phyloP scores from a whole-genome alignment of 106 monocot genomes.

The Platanthera guangdongensis region DNA sequence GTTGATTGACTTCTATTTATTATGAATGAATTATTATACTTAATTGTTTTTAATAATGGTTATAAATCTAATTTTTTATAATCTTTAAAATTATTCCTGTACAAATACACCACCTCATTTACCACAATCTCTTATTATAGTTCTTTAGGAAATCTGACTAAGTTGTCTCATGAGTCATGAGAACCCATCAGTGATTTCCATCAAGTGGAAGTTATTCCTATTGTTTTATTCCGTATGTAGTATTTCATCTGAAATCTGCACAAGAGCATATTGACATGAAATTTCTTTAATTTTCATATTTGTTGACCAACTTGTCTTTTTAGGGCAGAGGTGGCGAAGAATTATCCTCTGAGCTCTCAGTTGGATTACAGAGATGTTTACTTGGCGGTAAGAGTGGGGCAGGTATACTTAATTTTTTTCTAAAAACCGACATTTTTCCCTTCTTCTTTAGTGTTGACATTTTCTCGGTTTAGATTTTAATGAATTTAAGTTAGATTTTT shows the following conservation, averaged over 20 bases:
- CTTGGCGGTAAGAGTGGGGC: slow-evolving; percentile 75
- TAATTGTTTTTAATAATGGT: too few species aligned
- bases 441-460: neutral
- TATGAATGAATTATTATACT: neutral
- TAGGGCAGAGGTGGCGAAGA: slow-evolving; percentile 89
- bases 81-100: neutral
- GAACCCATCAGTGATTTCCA: neutral
- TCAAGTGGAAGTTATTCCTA: neutral
- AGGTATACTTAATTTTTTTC: slow-evolving; percentile 30
- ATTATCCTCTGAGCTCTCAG: slow-evolving; percentile 74
- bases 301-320: neutral
- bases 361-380: slow-evolving; percentile 78
- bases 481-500: too few species aligned
- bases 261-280: neutral
- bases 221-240: neutral
- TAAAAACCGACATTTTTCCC: neutral
- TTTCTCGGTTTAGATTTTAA: too few species aligned
- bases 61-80: neutral
- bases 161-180: neutral
- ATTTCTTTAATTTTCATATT: neutral
- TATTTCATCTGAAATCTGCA: neutral
- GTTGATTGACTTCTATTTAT: slow-evolving; percentile 20
- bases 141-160: neutral
- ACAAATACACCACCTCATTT: neutral
- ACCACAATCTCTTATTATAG: neutral